A percentile compares a stretch with the other conserved stretches of the same genome.
These are phyloP conservation scores for Hyaloscypha hepaticicola DNA, from an alignment of 495 filamentous ascomycete species.

Conservation along the genomic window DNA sequence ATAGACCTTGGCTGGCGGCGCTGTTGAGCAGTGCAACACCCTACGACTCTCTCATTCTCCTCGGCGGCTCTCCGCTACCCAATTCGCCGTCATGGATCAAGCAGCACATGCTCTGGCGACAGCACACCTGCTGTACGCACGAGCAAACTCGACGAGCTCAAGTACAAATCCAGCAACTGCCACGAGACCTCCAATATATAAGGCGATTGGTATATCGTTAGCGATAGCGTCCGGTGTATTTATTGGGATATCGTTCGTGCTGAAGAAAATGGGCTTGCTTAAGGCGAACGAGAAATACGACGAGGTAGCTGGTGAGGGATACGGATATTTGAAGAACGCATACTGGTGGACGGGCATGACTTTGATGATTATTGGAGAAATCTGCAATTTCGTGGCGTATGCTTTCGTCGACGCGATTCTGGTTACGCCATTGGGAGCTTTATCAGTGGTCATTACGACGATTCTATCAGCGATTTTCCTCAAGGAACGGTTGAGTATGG, in stretches of 20 bases:
- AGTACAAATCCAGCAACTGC: constrained; percentile 14
- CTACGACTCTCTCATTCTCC: constrained; percentile 8
- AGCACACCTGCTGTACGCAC: constrained; percentile 48
- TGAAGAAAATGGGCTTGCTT: constrained; percentile 90
- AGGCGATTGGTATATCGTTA: constrained; percentile 82
- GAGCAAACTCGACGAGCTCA: constrained; percentile 37
- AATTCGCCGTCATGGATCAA: constrained; percentile 47
- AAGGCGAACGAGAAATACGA: constrained; percentile 96
- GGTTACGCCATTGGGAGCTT: constrained; percentile 91
- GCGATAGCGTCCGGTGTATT: constrained; percentile 89
- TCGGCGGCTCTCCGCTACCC: constrained; percentile 9
- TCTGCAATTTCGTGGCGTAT: constrained; percentile 97
- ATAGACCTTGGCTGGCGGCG: neutral
- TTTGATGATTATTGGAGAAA: constrained; percentile 94
- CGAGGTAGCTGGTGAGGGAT: constrained; percentile 88
- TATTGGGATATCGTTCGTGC: constrained; percentile 91
- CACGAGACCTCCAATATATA: constrained; percentile 54
- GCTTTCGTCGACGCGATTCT: constrained; percentile 96
- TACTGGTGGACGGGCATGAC: constrained; percentile 98
- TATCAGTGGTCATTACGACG: constrained; percentile 92
- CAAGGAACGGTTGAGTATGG: constrained; percentile 91
- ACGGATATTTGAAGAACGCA: constrained; percentile 94
- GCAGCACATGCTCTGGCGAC: constrained; percentile 40
- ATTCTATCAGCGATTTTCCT: constrained; percentile 94
- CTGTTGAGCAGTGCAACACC: constrained; percentile 14